Base-by-base conservation (phyloP, 2,329 filamentous ascomycete genomes). In the Ophiostoma triangulosporum region DNA sequence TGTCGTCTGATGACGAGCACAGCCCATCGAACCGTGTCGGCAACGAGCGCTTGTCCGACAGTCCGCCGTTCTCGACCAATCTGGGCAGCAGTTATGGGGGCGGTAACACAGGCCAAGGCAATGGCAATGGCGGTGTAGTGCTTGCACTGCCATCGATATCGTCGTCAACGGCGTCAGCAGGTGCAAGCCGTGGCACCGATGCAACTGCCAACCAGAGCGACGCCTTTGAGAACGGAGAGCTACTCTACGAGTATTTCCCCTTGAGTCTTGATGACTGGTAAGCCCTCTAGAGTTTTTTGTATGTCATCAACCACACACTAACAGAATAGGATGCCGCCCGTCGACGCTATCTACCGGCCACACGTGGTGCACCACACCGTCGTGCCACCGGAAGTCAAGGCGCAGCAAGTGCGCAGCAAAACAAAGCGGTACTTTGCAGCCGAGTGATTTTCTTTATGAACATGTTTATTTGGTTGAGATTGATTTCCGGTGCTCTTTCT, bases 191-290 rank as follows among this genome's bases (percentile, higher is more conserved):
- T 26, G 14, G 43, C 24, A 14, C 29, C 29, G 20, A 20, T 32
- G 29, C 46, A n/a, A 17, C 46, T 11, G 8, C n/a, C n/a, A 14
- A 33, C 29, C 66, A 68, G 22, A 67, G 78, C 43, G 57, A 57
- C 64, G 75, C 86, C 32, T 69, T 82, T 59, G 88, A 95, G 61
- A 84, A 84, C 60, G 83, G 83, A 1, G 90, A 96, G 67, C 72
- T 90, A 59, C 71, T 96, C 17, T 96, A 96, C 64, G 90, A 97
- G 69, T 96, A 97, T 64, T 96, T 97, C 59, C 90, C 90, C 0
- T 73, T 97, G 15, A 89, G 85, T 49, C 70, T 95, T 55, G 89
- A 96, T 65, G 90, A 96, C 63, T 96, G 86, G 86, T 78, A 65
- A 36, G 17, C 33, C 7, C 15, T 36, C 5, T 33, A 15, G 7